Base-by-base conservation (phyloP, 805 yeast genomes). In the Ogataea sp. region DNA sequence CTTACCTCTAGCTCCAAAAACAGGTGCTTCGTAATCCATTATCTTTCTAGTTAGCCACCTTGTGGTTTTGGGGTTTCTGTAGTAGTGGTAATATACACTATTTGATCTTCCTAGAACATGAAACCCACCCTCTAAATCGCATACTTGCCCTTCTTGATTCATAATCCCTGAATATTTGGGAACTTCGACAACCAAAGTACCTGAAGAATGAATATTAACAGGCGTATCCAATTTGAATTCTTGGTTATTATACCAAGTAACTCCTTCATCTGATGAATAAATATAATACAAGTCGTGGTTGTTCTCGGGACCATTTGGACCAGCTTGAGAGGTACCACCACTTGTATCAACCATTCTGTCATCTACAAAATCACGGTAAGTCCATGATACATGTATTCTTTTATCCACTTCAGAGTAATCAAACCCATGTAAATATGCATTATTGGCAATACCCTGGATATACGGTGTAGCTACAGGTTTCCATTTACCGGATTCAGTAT, bases 241-340 rank as follows among this genome's bases (percentile, higher is more conserved):
- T 7, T 32, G n/a, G 18, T 41, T 41, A 30, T 45, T 46, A 21
- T 17, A 39, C 53, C 53, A 49, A 5, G 45, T 41, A 3, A 18
- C 7, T n/a, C 50, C 53, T 21, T 44, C 46, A 36, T 49, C 53
- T n/a, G 41, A 40, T 6, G 53, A 49, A 32, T 43, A 45, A 10
- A 44, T 42, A 37, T 45, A 49, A 33, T 47, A 45, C 6, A 49
- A 30, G 32, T 49, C 51, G 31, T 49, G 53, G 26, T 49, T 47
- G 36, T 49, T 49, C 26, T 49, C 53, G 10, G 53, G 53, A 5
- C 53, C 51, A 38, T 49, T 48, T 2, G 51, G 51, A 10, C 52
- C 52, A 2, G 49, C 51, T 23, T 48, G 49, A 6, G 32, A 29
- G 9, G 43, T 46, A 3, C 9, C 14, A n/a, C 25, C 45, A n/a